Evolutionary conservation across 2,329 filamentous ascomycete genomes (phyloP), one percentile per base, ranked within the genome.

Genomic region (Neocatenulostroma microsporum): DNA sequence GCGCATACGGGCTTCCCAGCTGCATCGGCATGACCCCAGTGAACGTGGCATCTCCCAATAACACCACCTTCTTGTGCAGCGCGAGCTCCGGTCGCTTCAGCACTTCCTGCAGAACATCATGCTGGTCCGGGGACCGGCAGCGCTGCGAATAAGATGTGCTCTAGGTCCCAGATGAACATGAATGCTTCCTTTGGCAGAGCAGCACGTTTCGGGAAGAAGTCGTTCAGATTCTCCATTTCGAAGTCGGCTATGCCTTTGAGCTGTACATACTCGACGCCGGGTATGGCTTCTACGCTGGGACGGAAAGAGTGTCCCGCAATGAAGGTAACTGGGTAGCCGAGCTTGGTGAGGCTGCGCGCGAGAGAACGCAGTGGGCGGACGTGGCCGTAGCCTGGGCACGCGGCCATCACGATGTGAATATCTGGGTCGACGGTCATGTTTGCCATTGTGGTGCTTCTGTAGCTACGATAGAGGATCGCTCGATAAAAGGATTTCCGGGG

Each of bases 301-400:
- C 62, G 49, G 46, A 62, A 68, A 6, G 57, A 44, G 0, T 51
- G 47, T 2, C 62, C 62, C 5, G 57, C 56, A 13, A 71, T 57
- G 44, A 69, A 64, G 2, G 61, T 66, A 3, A 68, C 51, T 7
- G 61, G 51, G 38, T 66, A 70, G 3, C 66, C 68, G 5, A 58
- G 51, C 9, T 50, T 44, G 10, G 64, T 46, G 8, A 70, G 53
- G 17, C 62, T 51, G 4, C 49, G 49, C 1, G 61, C 60, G n/a
- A 69, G 54, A 18, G 43, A 39, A n/a, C 47, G 45, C 21, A 52
- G 35, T 14, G 52, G 53, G 19, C 53, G 49, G 11, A 49, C 36
- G 33, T 57, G 52, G 3, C 48, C 51, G 32, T 42, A 51, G 21
- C 47, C 47, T 3, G 46, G 40, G 10, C 47, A 29, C 14, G 40